phyloP scores from a whole-genome alignment of 176 grass and related monocot species.

The Carex littledalei region DNA sequence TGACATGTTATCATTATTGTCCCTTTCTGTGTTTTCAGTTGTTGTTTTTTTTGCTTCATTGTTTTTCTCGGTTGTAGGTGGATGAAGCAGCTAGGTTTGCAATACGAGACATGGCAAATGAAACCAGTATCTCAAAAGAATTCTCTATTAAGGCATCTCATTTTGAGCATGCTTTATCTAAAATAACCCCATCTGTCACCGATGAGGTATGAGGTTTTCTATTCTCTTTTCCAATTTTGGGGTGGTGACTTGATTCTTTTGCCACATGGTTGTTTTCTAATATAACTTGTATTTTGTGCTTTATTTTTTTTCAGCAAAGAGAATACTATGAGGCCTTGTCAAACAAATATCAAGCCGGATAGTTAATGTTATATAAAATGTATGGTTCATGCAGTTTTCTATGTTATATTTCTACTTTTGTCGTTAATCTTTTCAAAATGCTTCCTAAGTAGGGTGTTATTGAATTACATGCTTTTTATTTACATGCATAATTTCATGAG shows the following conservation, averaged over 20 bases:
- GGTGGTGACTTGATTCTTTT: background rate
- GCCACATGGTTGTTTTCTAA: background rate
- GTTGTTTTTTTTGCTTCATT: background rate
- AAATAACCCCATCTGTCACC: constrained; percentile 65
- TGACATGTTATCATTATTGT: background rate
- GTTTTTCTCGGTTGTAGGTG: constrained; percentile 35
- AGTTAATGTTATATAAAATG: background rate
- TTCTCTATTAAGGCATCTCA: constrained; percentile 38
- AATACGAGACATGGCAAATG: constrained; percentile 33
- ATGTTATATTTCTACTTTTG: background rate
- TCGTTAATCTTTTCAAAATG: background rate
- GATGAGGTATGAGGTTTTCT: constrained; percentile 38
- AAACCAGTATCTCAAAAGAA: constrained; percentile 29
- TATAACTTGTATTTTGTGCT: background rate
- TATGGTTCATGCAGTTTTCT: background rate
- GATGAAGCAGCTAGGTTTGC: constrained; percentile 76
- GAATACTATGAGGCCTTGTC: constrained; percentile 44
- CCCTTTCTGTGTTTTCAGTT: background rate
- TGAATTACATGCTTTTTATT: background rate
- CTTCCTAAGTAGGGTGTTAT: background rate
- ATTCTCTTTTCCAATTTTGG: background rate
- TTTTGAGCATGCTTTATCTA: constrained; percentile 52
- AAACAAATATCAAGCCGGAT: constrained; percentile 37
- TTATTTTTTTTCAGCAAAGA: constrained; percentile 37
- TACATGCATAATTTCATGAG: background rate